Evolutionary conservation across 2,329 filamentous ascomycete genomes (phyloP).

Genomic region (Pseudogymnoascus sp.): DNA sequence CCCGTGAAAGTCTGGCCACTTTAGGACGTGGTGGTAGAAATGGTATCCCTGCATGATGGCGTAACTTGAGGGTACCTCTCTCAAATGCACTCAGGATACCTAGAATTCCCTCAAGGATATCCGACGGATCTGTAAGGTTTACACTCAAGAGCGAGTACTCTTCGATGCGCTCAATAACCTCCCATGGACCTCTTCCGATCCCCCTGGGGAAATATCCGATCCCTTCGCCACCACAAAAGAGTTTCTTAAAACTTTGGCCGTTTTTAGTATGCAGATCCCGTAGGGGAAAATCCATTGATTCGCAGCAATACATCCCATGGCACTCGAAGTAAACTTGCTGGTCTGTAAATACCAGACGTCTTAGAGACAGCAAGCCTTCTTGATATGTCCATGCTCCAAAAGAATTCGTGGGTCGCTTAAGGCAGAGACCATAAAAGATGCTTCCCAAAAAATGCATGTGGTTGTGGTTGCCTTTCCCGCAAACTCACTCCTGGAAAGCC

Average conservation of each 20-base stretch:
- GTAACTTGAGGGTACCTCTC: background rate
- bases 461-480: conserved; percentile 9
- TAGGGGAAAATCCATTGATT: conserved; percentile 11
- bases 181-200: background rate
- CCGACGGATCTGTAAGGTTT: background rate
- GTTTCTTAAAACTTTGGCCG: background rate
- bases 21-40: background rate
- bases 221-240: background rate
- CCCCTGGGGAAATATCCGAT: background rate
- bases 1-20: background rate
- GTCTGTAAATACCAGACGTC: conserved; percentile 28
- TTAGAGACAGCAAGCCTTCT: conserved; percentile 25
- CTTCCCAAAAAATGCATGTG: conserved; percentile 10
- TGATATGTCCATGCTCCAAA: conserved; percentile 31
- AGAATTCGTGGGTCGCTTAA: background rate
- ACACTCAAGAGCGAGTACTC: background rate
- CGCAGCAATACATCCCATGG: conserved; percentile 16
- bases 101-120: background rate
- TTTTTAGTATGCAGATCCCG: conserved; percentile 1
- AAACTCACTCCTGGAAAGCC: conserved; percentile 20
- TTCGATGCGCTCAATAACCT: background rate
- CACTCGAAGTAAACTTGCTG: conserved; percentile 25
- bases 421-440: conserved; percentile 12
- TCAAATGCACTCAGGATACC: background rate
- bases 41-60: background rate